Evolutionary conservation across 176 grass and related monocot species (phyloP), one percentile per base, ranked within the genome.

Genomic region (Ananas comosus): DNA sequence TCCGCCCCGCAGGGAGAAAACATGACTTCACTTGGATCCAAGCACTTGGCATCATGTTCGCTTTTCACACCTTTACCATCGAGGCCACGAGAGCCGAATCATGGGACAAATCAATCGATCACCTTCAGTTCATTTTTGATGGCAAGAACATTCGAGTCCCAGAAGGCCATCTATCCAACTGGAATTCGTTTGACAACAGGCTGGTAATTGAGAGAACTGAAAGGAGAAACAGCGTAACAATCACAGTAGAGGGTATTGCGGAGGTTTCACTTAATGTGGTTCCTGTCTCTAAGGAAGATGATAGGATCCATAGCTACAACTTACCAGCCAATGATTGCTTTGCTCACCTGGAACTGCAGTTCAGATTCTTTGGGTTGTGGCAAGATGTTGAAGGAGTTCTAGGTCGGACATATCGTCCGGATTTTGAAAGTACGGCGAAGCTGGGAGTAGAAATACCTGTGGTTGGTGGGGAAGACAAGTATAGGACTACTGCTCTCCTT

Each of bases 21-120:
- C 82, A 58, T 9, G 71, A 80, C 12, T 85, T 80, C 82, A 80
- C 71, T 8, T 84, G 82, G 82, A 80, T 84, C 49, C 76, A 80
- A 29, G 70, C 82, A 12, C 66, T 80, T 5, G 82, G 82, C 18
- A 19, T 85, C 76, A 70, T 80, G 53, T 74, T 71, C 19, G 49
- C 4, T 24, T 64, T 64, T n/a, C 82, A 63, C 66, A 64, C 71
- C 9, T 27, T 85, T 66, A 79, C 71, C 3, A 48, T 79, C 10
- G 76, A 75, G 66, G 71, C 71, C 4, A 71, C 72, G 11, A 12
- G 1, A 49, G 11, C 21, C 10, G 12, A 48, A 13, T 48, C 19
- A 66, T 85, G 82, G 76, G 50, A 21, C 3, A 71, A 79, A 48
- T 68, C 50, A 63, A 21, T 13, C 16, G 71, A 85, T 51, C 82